Evolutionary conservation across 2,329 filamentous ascomycete genomes (phyloP).

Genomic region (Neonectria hederae): DNA sequence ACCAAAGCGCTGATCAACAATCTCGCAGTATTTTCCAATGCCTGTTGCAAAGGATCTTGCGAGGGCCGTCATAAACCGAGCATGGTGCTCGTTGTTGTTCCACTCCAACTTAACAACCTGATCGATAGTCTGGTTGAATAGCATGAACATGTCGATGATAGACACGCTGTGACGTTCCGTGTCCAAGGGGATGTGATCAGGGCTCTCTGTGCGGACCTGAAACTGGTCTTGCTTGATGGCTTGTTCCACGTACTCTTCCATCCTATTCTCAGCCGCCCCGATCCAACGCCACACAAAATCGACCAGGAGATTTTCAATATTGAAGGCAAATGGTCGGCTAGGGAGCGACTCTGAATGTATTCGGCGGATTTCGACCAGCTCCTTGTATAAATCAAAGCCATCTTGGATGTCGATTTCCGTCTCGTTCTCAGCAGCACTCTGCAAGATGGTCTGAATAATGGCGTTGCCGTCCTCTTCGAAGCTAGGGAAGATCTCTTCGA

Average conservation of each 20-base stretch:
- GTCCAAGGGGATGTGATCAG: constrained; percentile 73
- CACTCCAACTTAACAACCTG: constrained; percentile 88
- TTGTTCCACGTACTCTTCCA: constrained; percentile 86
- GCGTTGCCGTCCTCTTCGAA: constrained; percentile 91
- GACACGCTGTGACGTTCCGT: constrained; percentile 92
- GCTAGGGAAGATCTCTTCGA: constrained; percentile 85
- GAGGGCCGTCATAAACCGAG: constrained; percentile 95
- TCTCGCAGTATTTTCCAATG: constrained; percentile 89
- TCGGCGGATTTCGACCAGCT: constrained; percentile 83
- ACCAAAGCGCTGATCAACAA: constrained; percentile 84
- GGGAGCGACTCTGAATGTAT: constrained; percentile 83
- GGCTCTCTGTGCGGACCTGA: constrained; percentile 73
- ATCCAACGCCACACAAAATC: constrained; percentile 99
- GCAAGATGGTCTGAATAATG: constrained; percentile 82
- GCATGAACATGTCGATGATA: constrained; percentile 90
- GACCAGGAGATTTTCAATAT: constrained; percentile 85
- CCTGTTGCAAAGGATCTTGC: constrained; percentile 85
- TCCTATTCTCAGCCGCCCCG: constrained; percentile 77
- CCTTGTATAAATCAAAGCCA: constrained; percentile 92
- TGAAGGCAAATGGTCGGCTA: constrained; percentile 80
- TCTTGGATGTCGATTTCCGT: constrained; percentile 88
- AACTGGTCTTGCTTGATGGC: constrained; percentile 93
- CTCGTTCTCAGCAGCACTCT: constrained; percentile 72
- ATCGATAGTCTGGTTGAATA: constrained; percentile 92
- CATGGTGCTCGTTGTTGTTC: constrained; percentile 93